phyloP scores from a whole-genome alignment of 148 eudicot genomes.

The Vaccinium corymbosum region DNA sequence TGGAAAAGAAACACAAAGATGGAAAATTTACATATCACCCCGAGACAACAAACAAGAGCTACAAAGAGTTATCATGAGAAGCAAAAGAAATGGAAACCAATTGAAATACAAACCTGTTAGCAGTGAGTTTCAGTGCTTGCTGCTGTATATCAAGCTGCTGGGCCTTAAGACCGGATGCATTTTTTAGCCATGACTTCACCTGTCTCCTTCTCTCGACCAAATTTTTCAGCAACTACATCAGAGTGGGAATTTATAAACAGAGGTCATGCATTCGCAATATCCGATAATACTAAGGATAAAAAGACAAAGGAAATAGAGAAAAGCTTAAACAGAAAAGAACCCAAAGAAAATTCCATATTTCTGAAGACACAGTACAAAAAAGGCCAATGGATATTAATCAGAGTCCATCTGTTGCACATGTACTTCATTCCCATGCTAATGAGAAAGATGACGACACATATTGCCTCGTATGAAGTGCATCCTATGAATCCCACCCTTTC shows the following conservation, averaged over 20 bases:
- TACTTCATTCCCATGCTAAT: neutral
- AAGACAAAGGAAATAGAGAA: neutral
- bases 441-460: neutral
- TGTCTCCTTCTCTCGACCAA: slow-evolving; percentile 83
- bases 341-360: slow-evolving; percentile 1
- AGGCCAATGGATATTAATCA: neutral
- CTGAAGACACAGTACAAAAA: neutral
- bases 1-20: slow-evolving; percentile 10
- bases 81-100: neutral
- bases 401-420: neutral
- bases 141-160: slow-evolving; percentile 91
- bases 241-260: neutral
- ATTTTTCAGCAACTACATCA: slow-evolving; percentile 66
- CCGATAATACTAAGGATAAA: neutral
- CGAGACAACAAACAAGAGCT: slow-evolving; percentile 7
- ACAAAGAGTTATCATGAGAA: neutral
- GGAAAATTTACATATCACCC: slow-evolving; percentile 2
- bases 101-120: slow-evolving; percentile 66
- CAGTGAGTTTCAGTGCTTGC: slow-evolving; percentile 97
- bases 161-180: slow-evolving; percentile 73
- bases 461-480: neutral
- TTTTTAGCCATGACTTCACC: slow-evolving; percentile 73
- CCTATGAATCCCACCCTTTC: neutral
- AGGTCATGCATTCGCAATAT: neutral
- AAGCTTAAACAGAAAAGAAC: slow-evolving; percentile 10